phyloP scores from a whole-genome alignment of 805 yeast genomes.

The Sugiyamaella chiloensis region DNA sequence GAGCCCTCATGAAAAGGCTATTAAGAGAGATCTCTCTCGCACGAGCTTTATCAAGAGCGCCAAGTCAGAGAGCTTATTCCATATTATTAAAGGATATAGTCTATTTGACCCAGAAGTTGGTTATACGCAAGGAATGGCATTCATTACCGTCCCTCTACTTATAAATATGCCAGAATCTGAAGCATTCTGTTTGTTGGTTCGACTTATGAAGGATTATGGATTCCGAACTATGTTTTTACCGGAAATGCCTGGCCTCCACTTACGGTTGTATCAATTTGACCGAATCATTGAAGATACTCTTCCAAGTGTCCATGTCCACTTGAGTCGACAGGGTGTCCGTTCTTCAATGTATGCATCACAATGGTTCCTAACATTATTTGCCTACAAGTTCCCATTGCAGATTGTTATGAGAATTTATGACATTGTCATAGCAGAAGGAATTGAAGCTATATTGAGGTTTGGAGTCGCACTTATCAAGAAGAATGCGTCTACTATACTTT shows the following conservation, averaged over 20 bases:
- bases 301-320: conserved; percentile 72
- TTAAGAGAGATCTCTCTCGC: conserved; percentile 77
- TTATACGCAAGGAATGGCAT: conserved; percentile 97
- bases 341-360: conserved; percentile 97
- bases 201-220: conserved; percentile 81
- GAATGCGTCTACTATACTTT: conserved; percentile 57
- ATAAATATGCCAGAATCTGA: conserved; percentile 80
- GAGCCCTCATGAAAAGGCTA: conserved; percentile 68
- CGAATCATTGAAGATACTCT: conserved; percentile 72
- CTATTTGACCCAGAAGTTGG: conserved; percentile 90
- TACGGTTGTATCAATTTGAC: conserved; percentile 85
- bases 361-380: conserved; percentile 94
- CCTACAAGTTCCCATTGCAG: conserved; percentile 88
- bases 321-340: conserved; percentile 79
- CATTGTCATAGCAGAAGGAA: conserved; percentile 84
- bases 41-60: conserved; percentile 76
- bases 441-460: conserved; percentile 80
- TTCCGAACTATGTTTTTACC: conserved; percentile 75
- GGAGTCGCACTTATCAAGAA: conserved; percentile 75
- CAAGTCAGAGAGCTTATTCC: conserved; percentile 63
- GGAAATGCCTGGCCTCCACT: conserved; percentile 90
- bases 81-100: conserved; percentile 79
- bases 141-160: conserved; percentile 78
- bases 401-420: conserved; percentile 87
- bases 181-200: conserved; percentile 75